phyloP scores from a whole-genome alignment of 2,329 filamentous ascomycete genomes.

The Daldinia sp. region DNA sequence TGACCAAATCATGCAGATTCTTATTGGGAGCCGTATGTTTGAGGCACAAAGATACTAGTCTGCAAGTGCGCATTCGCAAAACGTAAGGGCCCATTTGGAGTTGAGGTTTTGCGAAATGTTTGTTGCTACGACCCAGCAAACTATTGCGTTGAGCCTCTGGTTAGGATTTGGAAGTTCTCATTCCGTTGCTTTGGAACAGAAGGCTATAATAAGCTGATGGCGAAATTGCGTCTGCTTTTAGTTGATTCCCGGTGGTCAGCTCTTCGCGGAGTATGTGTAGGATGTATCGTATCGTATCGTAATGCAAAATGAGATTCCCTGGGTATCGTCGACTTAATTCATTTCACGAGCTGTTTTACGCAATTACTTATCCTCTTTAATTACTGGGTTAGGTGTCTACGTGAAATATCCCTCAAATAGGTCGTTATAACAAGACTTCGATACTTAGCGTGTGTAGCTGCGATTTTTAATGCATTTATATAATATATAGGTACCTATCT shows the following conservation, averaged over 20 bases:
- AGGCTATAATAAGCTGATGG: not conserved
- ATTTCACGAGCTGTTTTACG: not conserved
- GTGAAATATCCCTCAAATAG: not conserved
- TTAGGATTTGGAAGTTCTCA: not conserved
- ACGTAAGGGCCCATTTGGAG: slow-evolving; percentile 4
- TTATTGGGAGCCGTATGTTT: not conserved
- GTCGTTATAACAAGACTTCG: not conserved
- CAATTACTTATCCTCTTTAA: not conserved
- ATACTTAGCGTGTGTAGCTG: too few species aligned
- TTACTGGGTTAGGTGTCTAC: not conserved
- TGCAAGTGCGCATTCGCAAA: not conserved
- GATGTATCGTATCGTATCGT: slow-evolving; percentile 5
- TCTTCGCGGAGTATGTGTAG: not conserved
- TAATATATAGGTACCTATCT: not conserved
- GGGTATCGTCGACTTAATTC: slow-evolving; percentile 5
- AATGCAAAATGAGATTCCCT: slow-evolving; percentile 20
- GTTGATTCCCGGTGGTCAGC: slow-evolving; percentile 2
- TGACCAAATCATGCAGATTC: not conserved
- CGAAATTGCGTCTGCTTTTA: slow-evolving; percentile 9
- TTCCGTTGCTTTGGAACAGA: not conserved
- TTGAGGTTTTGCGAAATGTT: slow-evolving; percentile 12
- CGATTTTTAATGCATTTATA: not conserved
- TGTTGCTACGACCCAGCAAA: not conserved
- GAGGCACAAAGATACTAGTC: not conserved
- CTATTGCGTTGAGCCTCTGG: not conserved